These are phyloP conservation scores for Cyclotella cryptica DNA, from an alignment of 108 stramenopile genomes.

Conservation along the genomic window DNA sequence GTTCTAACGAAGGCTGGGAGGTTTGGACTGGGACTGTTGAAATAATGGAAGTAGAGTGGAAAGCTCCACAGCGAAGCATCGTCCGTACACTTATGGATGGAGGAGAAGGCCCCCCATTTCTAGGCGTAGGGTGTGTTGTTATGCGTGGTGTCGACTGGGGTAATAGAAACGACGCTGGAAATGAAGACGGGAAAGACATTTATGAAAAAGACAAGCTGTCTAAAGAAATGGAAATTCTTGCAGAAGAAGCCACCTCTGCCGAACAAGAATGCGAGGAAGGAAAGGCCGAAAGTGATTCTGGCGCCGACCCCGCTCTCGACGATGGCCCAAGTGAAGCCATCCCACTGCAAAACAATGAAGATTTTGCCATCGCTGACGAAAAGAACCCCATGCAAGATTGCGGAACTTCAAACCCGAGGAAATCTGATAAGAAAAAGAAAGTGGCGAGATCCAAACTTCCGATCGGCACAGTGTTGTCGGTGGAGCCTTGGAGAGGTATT, in stretches of 20 bases:
- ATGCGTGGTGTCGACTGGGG: slow-evolving; percentile 82
- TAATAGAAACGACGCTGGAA: slow-evolving; percentile 32
- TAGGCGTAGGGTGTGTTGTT: slow-evolving; percentile 76
- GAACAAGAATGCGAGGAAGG: slow-evolving; percentile 25
- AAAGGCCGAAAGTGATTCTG: slow-evolving; percentile 17
- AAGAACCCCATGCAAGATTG: slow-evolving; percentile 19
- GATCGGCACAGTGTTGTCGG: slow-evolving; percentile 78
- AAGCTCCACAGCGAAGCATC: slow-evolving; percentile 65
- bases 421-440: slow-evolving; percentile 64
- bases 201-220: slow-evolving; percentile 77
- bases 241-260: slow-evolving; percentile 13
- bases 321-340: slow-evolving; percentile 32
- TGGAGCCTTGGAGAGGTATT: slow-evolving; percentile 82
- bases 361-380: background rate
- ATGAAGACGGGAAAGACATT: slow-evolving; percentile 77
- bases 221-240: slow-evolving; percentile 58
- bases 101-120: slow-evolving; percentile 88
- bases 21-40: slow-evolving; percentile 72
- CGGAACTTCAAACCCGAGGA: slow-evolving; percentile 15
- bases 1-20: slow-evolving; percentile 70
- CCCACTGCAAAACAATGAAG: slow-evolving; percentile 7
- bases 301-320: slow-evolving; percentile 44
- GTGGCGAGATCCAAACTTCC: slow-evolving; percentile 73
- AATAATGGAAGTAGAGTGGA: slow-evolving; percentile 74
- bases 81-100: slow-evolving; percentile 85